phyloP scores from a whole-genome alignment of 1,284 basidiomycete genomes.

The Malassezia cuniculi region DNA sequence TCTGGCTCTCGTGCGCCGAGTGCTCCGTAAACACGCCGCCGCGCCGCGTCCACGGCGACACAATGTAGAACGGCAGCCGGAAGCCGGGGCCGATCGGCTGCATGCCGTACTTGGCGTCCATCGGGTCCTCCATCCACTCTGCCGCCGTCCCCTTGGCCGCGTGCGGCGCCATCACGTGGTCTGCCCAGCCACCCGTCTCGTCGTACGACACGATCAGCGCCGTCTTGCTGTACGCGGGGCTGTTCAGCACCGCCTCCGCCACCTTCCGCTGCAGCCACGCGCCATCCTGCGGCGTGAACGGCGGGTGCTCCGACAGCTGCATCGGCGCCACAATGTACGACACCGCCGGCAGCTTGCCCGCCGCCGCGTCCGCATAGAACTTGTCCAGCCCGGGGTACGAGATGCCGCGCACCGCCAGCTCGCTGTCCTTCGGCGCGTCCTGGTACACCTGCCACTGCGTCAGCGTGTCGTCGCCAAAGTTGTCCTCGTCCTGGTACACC shows the following conservation, averaged over 20 bases:
- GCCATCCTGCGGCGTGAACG: slow-evolving; percentile 23
- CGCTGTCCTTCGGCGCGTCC: slow-evolving; percentile 11
- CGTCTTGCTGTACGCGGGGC: slow-evolving; percentile 20
- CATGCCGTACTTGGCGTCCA: slow-evolving; percentile 15
- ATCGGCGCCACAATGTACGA: slow-evolving; percentile 29
- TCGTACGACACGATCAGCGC: slow-evolving; percentile 32
- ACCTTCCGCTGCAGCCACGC: slow-evolving; percentile 29
- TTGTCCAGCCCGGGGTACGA: slow-evolving; percentile 20
- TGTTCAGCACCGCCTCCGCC: slow-evolving; percentile 26
- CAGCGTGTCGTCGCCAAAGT: slow-evolving; percentile 25
- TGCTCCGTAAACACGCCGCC: slow-evolving; percentile 29
- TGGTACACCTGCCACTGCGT: slow-evolving; percentile 12
- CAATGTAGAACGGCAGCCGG: slow-evolving; percentile 29
- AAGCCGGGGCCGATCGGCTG: slow-evolving; percentile 28
- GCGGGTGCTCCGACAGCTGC: slow-evolving; percentile 32
- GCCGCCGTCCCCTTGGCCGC: slow-evolving; percentile 4
- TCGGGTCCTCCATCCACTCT: slow-evolving; percentile 27
- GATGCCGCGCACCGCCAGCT: slow-evolving; percentile 18
- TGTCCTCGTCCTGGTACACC: slow-evolving; percentile 23
- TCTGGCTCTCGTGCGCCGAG: slow-evolving; percentile 27
- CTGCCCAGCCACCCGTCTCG: slow-evolving; percentile 31
- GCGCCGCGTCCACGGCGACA: slow-evolving; percentile 28
- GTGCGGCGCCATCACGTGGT: slow-evolving; percentile 23
- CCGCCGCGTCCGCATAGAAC: slow-evolving; percentile 26
- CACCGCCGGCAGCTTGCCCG: slow-evolving; percentile 25